Percentiles rank a stretch among this genome's conserved stretches.
phyloP scores from a whole-genome alignment of 2,329 filamentous ascomycete species.

The Cladorrhinum sp. region DNA sequence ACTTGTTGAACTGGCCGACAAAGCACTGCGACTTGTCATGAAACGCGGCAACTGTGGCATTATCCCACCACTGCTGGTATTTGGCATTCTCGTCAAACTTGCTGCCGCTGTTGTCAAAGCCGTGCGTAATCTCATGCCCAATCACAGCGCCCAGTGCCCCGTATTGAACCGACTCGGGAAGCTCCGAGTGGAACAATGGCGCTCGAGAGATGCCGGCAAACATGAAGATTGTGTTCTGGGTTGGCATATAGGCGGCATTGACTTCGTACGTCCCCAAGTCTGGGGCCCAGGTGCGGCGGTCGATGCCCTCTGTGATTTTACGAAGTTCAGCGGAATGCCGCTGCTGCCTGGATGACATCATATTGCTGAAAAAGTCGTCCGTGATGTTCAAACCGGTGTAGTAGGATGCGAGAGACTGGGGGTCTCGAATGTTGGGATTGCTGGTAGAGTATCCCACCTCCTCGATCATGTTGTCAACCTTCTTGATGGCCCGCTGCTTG shows the following conservation, averaged over 20 bases:
- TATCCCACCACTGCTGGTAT: constrained; percentile 65
- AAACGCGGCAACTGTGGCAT: constrained; percentile 57
- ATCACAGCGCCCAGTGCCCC: constrained; percentile 50
- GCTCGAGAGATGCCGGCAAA: constrained; percentile 68
- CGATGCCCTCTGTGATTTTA: no score
- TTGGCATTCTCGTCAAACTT: constrained; percentile 64
- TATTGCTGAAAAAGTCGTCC: constrained; percentile 55
- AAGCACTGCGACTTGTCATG: constrained; percentile 61
- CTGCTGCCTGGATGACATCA: constrained; percentile 40
- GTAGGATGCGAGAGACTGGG: constrained; percentile 50
- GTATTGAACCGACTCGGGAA: constrained; percentile 64
- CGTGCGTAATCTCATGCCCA: constrained; percentile 48
- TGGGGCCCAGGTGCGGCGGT: no score
- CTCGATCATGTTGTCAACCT: constrained; percentile 64
- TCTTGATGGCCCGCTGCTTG: constrained; percentile 57
- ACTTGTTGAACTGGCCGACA: constrained; percentile 63
- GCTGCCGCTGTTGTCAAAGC: constrained; percentile 64
- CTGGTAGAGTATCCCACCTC: constrained; percentile 57
- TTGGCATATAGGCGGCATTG: constrained; percentile 65
- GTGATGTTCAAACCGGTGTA: constrained; percentile 42
- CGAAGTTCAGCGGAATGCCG: no score
- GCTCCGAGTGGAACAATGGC: constrained; percentile 60
- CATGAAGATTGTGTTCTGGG: constrained; percentile 67
- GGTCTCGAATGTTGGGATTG: constrained; percentile 42
- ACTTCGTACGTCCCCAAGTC: no score